phyloP scores from a whole-genome alignment of 2,329 filamentous ascomycete species.

The Claviceps digitariae region DNA sequence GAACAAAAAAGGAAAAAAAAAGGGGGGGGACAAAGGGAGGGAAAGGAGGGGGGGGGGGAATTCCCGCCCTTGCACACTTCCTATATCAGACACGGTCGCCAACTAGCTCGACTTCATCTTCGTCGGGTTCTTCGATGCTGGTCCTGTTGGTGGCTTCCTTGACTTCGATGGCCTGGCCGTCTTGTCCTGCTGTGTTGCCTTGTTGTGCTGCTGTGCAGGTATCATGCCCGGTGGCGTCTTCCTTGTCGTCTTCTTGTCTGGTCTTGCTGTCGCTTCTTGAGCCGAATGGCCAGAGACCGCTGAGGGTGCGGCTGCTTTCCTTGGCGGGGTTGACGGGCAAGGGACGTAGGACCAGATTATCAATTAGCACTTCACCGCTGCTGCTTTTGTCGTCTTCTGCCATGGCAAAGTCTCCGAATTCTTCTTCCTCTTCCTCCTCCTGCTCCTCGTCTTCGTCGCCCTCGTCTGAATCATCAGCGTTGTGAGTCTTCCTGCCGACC shows the following conservation, averaged over 20 bases:
- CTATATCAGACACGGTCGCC: background rate
- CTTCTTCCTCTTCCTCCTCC: slow-evolving; percentile 55
- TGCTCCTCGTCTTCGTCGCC: slow-evolving; percentile 45
- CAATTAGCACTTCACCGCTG: slow-evolving; percentile 16
- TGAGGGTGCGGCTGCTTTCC: slow-evolving; percentile 28
- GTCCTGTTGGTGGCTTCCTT: slow-evolving; percentile 40
- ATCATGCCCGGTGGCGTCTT: slow-evolving; percentile 13
- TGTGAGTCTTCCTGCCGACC: slow-evolving; percentile 24
- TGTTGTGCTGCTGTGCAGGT: slow-evolving; percentile 2
- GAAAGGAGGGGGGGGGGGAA: no score
- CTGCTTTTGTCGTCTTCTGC: slow-evolving; percentile 32
- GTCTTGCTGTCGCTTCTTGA: slow-evolving; percentile 20
- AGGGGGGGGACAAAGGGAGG: no score
- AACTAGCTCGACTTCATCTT: slow-evolving; percentile 32
- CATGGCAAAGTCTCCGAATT: slow-evolving; percentile 57
- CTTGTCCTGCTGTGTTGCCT: slow-evolving; percentile 8
- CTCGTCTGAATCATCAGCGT: slow-evolving; percentile 33
- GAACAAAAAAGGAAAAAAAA: background rate
- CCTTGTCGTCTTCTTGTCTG: slow-evolving; percentile 16
- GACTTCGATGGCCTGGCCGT: slow-evolving; percentile 35
- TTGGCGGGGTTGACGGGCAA: slow-evolving; percentile 38
- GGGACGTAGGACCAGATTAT: slow-evolving; percentile 39
- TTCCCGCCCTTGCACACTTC: background rate
- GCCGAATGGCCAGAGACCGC: slow-evolving; percentile 47
- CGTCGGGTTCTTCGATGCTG: slow-evolving; percentile 47